Conservation (phyloP, 768 basidiomycete species). For the Strobilomyces dryophilus region DNA sequence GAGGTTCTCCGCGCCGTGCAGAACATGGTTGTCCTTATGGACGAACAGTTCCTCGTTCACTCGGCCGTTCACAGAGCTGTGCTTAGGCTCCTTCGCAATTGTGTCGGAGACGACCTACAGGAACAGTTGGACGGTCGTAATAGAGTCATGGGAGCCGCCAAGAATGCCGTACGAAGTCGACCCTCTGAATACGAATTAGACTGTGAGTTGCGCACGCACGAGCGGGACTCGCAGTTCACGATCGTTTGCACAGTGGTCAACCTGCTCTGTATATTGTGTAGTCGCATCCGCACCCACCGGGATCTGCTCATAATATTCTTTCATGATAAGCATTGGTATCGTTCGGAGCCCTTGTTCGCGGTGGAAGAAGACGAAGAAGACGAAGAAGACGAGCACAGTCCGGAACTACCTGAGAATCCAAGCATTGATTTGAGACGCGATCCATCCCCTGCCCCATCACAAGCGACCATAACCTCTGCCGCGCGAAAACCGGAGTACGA, state of each 20-base stretch:
- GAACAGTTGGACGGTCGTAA: slow-evolving; percentile 79
- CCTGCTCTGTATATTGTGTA: slow-evolving; percentile 87
- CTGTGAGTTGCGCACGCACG: slow-evolving; percentile 44
- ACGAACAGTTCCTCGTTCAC: slow-evolving; percentile 91
- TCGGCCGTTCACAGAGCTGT: slow-evolving; percentile 88
- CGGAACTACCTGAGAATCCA: slow-evolving; percentile 8
- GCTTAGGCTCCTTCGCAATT: slow-evolving; percentile 76
- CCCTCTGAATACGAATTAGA: slow-evolving; percentile 92
- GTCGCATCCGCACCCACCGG: slow-evolving; percentile 82
- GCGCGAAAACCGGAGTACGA: slow-evolving; percentile 84
- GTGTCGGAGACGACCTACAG: slow-evolving; percentile 88
- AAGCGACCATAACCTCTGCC: slow-evolving; percentile 51
- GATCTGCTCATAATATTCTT: slow-evolving; percentile 97
- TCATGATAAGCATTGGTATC: slow-evolving; percentile 88
- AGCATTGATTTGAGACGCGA: slow-evolving; percentile 20
- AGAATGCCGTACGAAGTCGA: slow-evolving; percentile 57
- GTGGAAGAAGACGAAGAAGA: slow-evolving; percentile 76
- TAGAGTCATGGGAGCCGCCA: slow-evolving; percentile 81
- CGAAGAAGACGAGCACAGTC: slow-evolving; percentile 43
- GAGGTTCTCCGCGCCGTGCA: slow-evolving; percentile 84
- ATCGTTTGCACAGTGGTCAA: slow-evolving; percentile 65
- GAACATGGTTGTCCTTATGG: slow-evolving; percentile 87
- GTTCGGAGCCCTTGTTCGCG: slow-evolving; percentile 67
- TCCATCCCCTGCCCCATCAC: slow-evolving; percentile 61
- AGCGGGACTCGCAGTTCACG: slow-evolving; percentile 3